A percentile compares a stretch with the other conserved stretches of the same genome.
Conservation (phyloP, 768 basidiomycete species). For the Collybia sordida region DNA sequence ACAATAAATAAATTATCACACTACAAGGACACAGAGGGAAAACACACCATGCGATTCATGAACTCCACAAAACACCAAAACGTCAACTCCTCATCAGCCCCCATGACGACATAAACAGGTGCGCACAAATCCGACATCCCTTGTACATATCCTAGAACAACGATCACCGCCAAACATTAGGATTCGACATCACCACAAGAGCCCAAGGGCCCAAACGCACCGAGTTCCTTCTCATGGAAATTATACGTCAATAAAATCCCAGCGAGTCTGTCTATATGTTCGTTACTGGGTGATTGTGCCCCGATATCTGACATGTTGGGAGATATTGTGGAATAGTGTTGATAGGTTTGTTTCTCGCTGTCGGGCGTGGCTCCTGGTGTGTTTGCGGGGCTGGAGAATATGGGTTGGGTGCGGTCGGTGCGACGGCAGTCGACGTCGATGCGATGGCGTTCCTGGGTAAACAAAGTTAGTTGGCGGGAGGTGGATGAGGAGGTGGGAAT, state of each 20-base stretch:
- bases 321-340: constrained; percentile 70
- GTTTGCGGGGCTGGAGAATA: constrained; percentile 60
- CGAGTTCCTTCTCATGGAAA: constrained; percentile 84
- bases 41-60: constrained; percentile 88
- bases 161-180: not conserved
- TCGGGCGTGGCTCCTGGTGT: constrained; percentile 33
- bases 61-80: constrained; percentile 97
- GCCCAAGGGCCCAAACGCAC: constrained; percentile 41
- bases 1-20: constrained; percentile 1
- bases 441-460: constrained; percentile 74
- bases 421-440: constrained; percentile 97
- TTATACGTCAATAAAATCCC: constrained; percentile 89
- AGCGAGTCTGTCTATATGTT: constrained; percentile 87
- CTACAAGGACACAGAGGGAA: not conserved
- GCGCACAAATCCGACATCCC: constrained; percentile 98
- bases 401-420: constrained; percentile 90
- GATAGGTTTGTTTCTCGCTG: constrained; percentile 56
- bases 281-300: constrained; percentile 86
- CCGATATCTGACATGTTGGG: constrained; percentile 73
- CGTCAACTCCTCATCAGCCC: constrained; percentile 83
- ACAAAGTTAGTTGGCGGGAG: constrained; percentile 3
- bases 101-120: constrained; percentile 90
- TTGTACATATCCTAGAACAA: constrained; percentile 96
- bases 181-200: constrained; percentile 2
- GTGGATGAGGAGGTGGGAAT: constrained; percentile 13